Percentiles rank a stretch among this genome's conserved stretches.
Evolutionary conservation across 306 rosid genomes (phyloP).

Genomic region (Lathyrus oleraceus): DNA sequence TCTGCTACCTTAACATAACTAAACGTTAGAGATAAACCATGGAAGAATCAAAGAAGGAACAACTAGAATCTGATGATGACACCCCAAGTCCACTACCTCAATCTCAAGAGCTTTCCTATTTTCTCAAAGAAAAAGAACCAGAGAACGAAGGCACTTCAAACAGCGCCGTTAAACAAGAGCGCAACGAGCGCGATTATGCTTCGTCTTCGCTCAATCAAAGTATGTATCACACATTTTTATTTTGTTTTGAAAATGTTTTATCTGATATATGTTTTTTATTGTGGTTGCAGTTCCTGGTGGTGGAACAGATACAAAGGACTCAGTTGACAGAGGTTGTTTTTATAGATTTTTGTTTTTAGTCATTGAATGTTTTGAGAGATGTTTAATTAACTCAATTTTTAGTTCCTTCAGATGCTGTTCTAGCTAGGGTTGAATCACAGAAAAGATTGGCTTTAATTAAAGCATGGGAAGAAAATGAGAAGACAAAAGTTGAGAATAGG

Average conservation of each 20-base stretch:
- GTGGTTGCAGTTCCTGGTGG: slow-evolving; percentile 40
- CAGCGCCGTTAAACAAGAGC: slow-evolving; percentile 27
- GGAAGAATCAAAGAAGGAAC: slow-evolving; percentile 44
- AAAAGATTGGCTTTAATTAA: slow-evolving; percentile 71
- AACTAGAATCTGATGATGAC: not conserved
- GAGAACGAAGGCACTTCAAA: slow-evolving; percentile 19
- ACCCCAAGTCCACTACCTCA: not conserved
- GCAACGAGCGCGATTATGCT: not conserved
- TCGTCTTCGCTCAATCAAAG: slow-evolving; percentile 42
- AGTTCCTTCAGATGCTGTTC: slow-evolving; percentile 46
- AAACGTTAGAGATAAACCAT: slow-evolving; percentile 2
- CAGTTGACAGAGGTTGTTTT: slow-evolving; percentile 55
- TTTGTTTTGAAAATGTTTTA: not conserved
- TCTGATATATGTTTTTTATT: slow-evolving; percentile 8
- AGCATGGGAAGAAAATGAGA: slow-evolving; percentile 95
- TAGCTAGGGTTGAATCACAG: slow-evolving; percentile 66
- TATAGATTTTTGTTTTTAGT: not conserved
- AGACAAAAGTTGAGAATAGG: slow-evolving; percentile 75
- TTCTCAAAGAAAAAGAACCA: slow-evolving; percentile 10
- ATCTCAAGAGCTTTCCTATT: slow-evolving; percentile 11
- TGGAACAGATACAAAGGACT: slow-evolving; percentile 37
- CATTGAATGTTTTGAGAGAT: not conserved
- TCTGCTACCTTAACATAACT: not conserved
- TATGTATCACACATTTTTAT: not conserved
- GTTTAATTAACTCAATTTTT: not conserved